Evolutionary conservation across 176 grass and related monocot species (phyloP).

Genomic region (Elymus sibiricus): DNA sequence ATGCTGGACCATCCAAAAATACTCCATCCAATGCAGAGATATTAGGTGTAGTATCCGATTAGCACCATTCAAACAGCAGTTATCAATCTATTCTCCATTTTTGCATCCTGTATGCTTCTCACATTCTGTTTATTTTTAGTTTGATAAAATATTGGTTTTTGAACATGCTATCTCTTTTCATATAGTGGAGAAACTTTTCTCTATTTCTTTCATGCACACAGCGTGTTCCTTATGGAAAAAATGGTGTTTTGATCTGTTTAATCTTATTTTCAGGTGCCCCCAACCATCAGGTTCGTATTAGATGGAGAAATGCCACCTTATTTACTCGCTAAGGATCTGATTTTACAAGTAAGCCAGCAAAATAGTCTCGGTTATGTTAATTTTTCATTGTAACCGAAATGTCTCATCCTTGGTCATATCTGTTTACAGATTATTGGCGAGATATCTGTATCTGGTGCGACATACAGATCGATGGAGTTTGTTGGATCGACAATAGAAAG

Average conservation of each 20-base stretch:
- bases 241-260: conserved; percentile 30
- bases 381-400: background rate
- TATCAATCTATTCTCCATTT: background rate
- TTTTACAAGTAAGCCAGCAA: conserved; percentile 80
- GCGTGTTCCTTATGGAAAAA: background rate
- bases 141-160: background rate
- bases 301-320: conserved; percentile 95
- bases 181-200: background rate
- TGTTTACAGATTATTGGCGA: conserved; percentile 81
- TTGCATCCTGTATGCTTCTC: background rate
- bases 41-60: background rate
- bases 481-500: conserved; percentile 69
- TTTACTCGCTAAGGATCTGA: conserved; percentile 98
- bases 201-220: background rate
- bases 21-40: background rate
- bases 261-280: conserved; percentile 68
- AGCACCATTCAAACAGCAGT: background rate
- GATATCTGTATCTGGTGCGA: conserved; percentile 86
- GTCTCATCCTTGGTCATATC: conserved; percentile 5
- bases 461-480: conserved; percentile 95
- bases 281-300: conserved; percentile 76
- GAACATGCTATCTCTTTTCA: background rate
- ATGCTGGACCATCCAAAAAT: background rate
- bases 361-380: background rate
- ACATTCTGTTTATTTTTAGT: background rate